A percentile compares a stretch with the other conserved stretches of the same genome.
These are phyloP conservation scores for Camelina laxa DNA, from an alignment of 345 rosid genomes.

Conservation along the genomic window DNA sequence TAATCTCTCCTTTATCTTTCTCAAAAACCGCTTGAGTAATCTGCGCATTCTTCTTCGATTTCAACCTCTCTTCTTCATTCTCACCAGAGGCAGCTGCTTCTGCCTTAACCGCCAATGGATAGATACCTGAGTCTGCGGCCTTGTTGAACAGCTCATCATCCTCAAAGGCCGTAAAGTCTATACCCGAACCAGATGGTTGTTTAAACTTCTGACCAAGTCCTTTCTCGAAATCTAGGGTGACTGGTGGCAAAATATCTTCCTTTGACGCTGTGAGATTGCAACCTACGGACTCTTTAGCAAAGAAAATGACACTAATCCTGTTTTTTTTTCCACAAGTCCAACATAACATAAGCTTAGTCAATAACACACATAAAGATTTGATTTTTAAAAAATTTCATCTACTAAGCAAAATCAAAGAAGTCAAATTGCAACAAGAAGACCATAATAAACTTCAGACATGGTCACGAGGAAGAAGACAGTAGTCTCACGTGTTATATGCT, in stretches of 20 bases:
- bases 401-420: not conserved
- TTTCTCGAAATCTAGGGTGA: constrained; percentile 63
- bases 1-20: constrained; percentile 74
- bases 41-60: constrained; percentile 63
- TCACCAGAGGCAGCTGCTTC: constrained; percentile 56
- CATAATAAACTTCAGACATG: not conserved
- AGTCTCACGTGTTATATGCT: constrained; percentile 29
- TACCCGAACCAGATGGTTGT: constrained; percentile 78
- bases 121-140: constrained; percentile 53
- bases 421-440: constrained; percentile 9
- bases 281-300: constrained; percentile 77
- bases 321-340: constrained; percentile 20
- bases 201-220: constrained; percentile 89
- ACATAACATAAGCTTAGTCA: not conserved
- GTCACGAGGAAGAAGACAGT: constrained; percentile 12
- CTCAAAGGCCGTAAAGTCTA: constrained; percentile 67
- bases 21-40: constrained; percentile 74
- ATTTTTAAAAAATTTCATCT: not conserved
- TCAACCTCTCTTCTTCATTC: constrained; percentile 46
- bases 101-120: constrained; percentile 82
- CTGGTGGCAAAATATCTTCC: constrained; percentile 61
- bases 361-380: not conserved
- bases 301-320: constrained; percentile 80
- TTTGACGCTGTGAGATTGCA: constrained; percentile 65
- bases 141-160: constrained; percentile 58